Evolutionary conservation across 345 rosid species (phyloP).

Genomic region (Gynandropsis gynandra): DNA sequence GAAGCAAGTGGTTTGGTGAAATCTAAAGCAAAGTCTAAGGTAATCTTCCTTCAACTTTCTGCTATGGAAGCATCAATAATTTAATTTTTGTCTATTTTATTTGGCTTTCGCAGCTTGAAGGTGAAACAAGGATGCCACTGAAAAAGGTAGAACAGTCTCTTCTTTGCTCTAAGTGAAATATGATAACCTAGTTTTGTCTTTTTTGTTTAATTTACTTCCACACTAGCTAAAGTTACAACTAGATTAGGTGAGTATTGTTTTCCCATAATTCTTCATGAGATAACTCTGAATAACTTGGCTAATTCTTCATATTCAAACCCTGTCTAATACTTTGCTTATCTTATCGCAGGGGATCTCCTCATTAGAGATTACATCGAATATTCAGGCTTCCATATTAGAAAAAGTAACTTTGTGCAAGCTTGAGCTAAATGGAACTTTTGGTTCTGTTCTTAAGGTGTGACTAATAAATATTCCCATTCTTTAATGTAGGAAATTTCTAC

Average conservation of each 20-base stretch:
- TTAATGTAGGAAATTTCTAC: conserved; percentile 17
- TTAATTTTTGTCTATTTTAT: conserved; percentile 1
- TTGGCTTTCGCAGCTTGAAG: conserved; percentile 21
- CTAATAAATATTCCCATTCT: conserved; percentile 14
- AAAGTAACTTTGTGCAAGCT: conserved; percentile 27
- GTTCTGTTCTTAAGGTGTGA: conserved; percentile 1
- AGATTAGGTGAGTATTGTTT: too few species aligned
- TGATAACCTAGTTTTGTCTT: neutral
- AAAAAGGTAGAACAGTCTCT: conserved; percentile 16
- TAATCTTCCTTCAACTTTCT: conserved; percentile 19
- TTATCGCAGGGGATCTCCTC: conserved; percentile 32
- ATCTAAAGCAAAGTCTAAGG: conserved; percentile 37
- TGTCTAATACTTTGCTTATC: conserved; percentile 6
- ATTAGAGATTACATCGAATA: conserved; percentile 23
- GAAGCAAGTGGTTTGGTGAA: conserved; percentile 32
- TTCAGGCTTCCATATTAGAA: conserved; percentile 20
- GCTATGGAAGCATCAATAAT: neutral
- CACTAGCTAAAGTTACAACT: too few species aligned
- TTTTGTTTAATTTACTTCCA: too few species aligned
- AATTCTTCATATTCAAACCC: neutral
- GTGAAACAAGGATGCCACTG: conserved; percentile 8
- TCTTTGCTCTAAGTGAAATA: conserved; percentile 1
- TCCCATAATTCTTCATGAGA: neutral
- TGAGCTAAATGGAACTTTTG: conserved; percentile 6
- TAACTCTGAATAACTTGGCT: neutral